Base-by-base conservation (phyloP, 2,329 filamentous ascomycete species). In the Pseudovirgaria hyperparasitica region DNA sequence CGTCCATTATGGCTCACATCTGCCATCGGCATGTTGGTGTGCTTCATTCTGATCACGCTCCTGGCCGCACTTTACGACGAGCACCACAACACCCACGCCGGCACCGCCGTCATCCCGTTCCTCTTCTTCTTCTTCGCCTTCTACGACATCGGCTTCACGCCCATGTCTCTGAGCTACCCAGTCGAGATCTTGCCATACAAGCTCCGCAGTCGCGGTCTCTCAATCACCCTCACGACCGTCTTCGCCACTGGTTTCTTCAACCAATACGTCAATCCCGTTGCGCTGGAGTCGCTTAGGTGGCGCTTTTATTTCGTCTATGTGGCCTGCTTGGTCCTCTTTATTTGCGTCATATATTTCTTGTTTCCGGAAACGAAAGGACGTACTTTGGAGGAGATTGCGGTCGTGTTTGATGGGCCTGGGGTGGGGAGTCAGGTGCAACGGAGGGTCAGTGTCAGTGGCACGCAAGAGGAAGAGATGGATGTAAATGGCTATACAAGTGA, bases 1-100 rank as follows among this genome's bases (percentile, higher is more conserved):
- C 50, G 60, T 5, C 47, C 47, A 19, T 50, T 65, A 2, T 64
- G 59, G 43, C 36, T 64, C 5, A 35, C 50, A 5, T 57, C 55
- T 5, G 54, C 52, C 8, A 39, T 35, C 9, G 55, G 58, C 7
- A 65, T 66, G 62, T 33, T 63, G 4, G 32, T 50, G 15, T 48
- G 49, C 2, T 64, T 60, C 37, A 46, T 57, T 14, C 36, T 60
- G 26, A 52, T 59, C 37, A 62, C 59, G 1, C 55, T 51, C 19
- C 50, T 55, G 26, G 54, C 46, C 8, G 57, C 43, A 5, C 26
- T 36, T 1, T 43, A 39, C 15, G 31, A 35, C 2, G 22, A 33
- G 13, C 34, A 30, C 5, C 9, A 18, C 4, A 34, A 28, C 4
- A 16, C 13, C 3, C 17, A 27, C 2, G 25, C 37, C 11, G 37